Percentiles rank a stretch among this genome's conserved stretches.
These are phyloP conservation scores for Elsinoe australis DNA, from an alignment of 2,329 filamentous ascomycete species.

Conservation along the genomic window DNA sequence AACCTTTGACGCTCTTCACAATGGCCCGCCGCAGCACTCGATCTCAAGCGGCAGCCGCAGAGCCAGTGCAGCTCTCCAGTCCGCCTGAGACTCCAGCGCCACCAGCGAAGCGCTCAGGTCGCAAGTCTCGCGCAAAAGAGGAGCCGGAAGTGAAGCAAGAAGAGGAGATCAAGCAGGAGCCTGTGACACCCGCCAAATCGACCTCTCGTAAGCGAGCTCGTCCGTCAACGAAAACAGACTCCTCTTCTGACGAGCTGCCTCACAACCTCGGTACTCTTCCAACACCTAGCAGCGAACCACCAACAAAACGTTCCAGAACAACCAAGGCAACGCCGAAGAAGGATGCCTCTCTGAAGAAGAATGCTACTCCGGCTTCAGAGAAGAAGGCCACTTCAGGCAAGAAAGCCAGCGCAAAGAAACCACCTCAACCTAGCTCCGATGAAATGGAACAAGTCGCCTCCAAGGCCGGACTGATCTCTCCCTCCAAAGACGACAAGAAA, in stretches of 20 bases:
- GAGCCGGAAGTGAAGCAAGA: conserved; percentile 23
- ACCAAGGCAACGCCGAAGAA: conserved; percentile 18
- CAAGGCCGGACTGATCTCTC: conserved; percentile 17
- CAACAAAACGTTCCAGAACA: not conserved
- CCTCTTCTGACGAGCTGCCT: conserved; percentile 44
- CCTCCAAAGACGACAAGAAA: conserved; percentile 27
- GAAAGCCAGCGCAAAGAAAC: conserved; percentile 20
- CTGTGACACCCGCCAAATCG: conserved; percentile 18
- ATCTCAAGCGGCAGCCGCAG: conserved; percentile 19
- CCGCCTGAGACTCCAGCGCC: conserved; percentile 35
- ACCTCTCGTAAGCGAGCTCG: conserved; percentile 32
- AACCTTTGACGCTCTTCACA: too few relatives aligned
- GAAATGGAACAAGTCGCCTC: conserved; percentile 19
- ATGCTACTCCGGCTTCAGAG: conserved; percentile 21
- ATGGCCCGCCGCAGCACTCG: conserved; percentile 21
- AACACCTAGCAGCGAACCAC: conserved; percentile 25
- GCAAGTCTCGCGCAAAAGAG: conserved; percentile 5
- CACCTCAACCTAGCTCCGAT: conserved; percentile 1
- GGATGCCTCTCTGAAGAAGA: conserved; percentile 19
- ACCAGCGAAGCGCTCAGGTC: conserved; percentile 26
- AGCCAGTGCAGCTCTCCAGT: conserved; percentile 37
- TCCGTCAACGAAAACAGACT: conserved; percentile 16
- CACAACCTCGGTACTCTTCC: conserved; percentile 47
- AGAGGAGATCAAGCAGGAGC: conserved; percentile 11
- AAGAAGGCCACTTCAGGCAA: conserved; percentile 24